Conservation (phyloP, 257 asterid species). For the Nicotiana obtusifolia region DNA sequence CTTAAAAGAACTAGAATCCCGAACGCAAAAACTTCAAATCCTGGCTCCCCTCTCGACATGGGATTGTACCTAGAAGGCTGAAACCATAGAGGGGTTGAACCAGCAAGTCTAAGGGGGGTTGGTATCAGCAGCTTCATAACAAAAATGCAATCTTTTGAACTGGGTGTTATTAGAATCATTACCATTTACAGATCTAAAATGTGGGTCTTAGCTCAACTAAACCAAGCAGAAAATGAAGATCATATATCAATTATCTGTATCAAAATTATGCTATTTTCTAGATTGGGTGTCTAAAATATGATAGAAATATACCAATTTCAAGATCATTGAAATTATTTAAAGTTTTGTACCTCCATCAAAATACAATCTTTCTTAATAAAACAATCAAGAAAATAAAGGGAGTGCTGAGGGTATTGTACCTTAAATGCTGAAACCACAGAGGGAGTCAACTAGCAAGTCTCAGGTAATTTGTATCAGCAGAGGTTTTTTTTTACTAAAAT, state of each 20-base stretch:
- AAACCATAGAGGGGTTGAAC: background rate
- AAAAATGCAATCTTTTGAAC: background rate
- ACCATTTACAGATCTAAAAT: background rate
- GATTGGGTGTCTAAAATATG: background rate
- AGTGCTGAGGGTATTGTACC: too few relatives aligned
- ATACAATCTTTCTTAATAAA: background rate
- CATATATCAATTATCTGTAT: background rate
- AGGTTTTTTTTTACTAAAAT: background rate
- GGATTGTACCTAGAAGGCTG: background rate
- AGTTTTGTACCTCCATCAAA: background rate
- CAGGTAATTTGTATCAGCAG: background rate
- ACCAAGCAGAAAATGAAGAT: background rate
- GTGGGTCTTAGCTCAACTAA: background rate
- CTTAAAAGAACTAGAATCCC: too few relatives aligned
- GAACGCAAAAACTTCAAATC: too few relatives aligned
- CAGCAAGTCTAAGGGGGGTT: background rate
- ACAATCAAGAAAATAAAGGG: background rate
- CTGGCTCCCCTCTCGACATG: background rate
- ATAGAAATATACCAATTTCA: background rate
- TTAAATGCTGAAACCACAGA: background rate
- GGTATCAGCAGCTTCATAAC: background rate
- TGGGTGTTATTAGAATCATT: background rate
- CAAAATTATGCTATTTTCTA: background rate
- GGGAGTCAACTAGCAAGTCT: background rate
- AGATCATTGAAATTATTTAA: background rate